Evolutionary conservation across 805 yeast genomes (phyloP).

Genomic region (Lipomyces anomalus): DNA sequence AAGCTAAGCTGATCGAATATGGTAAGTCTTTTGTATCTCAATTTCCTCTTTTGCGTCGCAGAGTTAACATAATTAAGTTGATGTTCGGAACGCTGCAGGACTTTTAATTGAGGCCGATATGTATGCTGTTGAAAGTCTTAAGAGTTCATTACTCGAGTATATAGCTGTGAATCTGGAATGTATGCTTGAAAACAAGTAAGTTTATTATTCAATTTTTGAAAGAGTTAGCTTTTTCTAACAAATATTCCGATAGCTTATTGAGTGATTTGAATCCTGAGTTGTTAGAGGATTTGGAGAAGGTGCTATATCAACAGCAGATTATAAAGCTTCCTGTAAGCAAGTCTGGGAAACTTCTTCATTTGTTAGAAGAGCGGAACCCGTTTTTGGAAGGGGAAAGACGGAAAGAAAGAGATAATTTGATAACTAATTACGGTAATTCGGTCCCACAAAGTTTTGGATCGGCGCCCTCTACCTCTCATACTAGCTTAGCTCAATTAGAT

Average conservation of each 20-base stretch:
- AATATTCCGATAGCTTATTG: constrained; percentile 3
- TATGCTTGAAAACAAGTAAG: constrained; percentile 45
- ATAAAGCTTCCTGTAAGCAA: constrained; percentile 22
- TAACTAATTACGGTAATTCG: neutral
- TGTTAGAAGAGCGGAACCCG: constrained; percentile 22
- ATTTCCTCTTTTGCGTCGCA: no score
- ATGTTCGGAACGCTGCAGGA: constrained; percentile 53
- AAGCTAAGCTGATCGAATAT: constrained; percentile 42
- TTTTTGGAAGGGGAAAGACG: constrained; percentile 7
- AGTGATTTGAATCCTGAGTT: constrained; percentile 5
- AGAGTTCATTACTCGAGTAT: constrained; percentile 61
- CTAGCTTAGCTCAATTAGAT: no score
- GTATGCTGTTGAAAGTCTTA: constrained; percentile 49
- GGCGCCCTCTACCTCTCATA: no score
- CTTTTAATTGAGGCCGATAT: constrained; percentile 51
- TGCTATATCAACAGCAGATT: constrained; percentile 12
- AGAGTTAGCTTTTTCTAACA: neutral
- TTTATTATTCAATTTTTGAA: neutral
- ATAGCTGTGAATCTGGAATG: constrained; percentile 60
- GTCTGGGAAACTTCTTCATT: constrained; percentile 11
- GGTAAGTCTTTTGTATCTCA: constrained; percentile 44
- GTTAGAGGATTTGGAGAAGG: constrained; percentile 15
- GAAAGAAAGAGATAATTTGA: constrained; percentile 9
- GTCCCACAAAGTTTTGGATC: no score
- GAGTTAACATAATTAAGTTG: constrained; percentile 12